Base-by-base conservation (phyloP, 2,329 filamentous ascomycete genomes). In the Phyllosticta capitalensis region DNA sequence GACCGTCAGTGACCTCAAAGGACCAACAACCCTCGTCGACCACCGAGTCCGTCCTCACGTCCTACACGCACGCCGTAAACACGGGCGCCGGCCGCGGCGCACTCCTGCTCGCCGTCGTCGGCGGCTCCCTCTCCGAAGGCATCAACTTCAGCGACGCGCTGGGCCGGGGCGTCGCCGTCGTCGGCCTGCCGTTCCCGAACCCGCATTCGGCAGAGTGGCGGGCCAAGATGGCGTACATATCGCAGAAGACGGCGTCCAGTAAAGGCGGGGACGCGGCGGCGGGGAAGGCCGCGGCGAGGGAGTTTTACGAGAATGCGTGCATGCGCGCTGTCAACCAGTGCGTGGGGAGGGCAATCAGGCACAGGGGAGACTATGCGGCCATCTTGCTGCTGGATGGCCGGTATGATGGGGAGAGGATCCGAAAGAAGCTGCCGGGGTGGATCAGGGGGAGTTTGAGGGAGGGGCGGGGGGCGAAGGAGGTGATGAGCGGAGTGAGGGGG, bases 241-340 rank as follows among this genome's bases (percentile, higher is more conserved):
- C 95, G 67, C 77, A 82, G 0, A 85, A 79, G 56, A 64, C n/a
- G 67, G 69, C 17, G 62, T 65, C 0, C 70, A 72, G 51, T 62
- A 64, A 4, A 64, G 63, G 12, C 59, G 68, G 63, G 52, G 68
- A 64, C 62, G 70, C 69, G 26, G 71, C 67, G 48, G 75, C 71
- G 59, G 78, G 76, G 0, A 65, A 72, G 58, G 67, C 64, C 28
- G 76, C 85, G 4, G 85, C 87, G 1, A 78, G 87, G 56, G 89
- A 92, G 62, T 95, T 90, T 68, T 95, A 95, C 69, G 91, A 96
- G 71, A 97, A 97, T 69, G 84, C 90, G 0, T 96, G 92, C 71
- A 96, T 99, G 92, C 82, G 94, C 48, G 90, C 92, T 4, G 94
- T 99, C 4, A 99, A 99, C 71, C 94, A 99, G 76, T 94, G 90